Evolutionary conservation across 2,329 filamentous ascomycete species (phyloP), one percentile per base, ranked within the genome.

Genomic region (Juglanconis oblonga): DNA sequence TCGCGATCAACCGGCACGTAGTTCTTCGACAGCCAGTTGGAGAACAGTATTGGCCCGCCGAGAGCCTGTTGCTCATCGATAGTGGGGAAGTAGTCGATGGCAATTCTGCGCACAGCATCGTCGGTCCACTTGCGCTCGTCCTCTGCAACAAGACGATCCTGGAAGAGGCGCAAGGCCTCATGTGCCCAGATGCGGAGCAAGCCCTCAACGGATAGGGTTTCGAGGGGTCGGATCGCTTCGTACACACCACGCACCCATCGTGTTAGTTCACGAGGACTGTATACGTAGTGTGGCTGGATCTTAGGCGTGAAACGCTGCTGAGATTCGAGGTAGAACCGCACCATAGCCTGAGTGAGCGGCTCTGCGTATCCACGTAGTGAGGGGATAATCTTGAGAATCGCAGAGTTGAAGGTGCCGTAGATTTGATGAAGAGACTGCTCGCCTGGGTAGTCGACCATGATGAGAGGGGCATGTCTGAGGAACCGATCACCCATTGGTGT

Each of bases 401-500:
- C 95, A 58, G 85, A 90, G 73, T 96, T 99, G 84, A 99, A 99
- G 0, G 96, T 98, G 67, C 96, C 95, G 72, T 99, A 99, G 67
- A 99, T 99, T 73, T 99, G 95, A 67, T 88, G 89, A 42, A 99
- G 84, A 3, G 96, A 99, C 48, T 92, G 81, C 77, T 99, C 92
- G 69, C 96, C 95, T 62, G 95, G 95, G 71, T 99, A 99, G 72
- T 99, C 95, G 47, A 99, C 96, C 96, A 99, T 99, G 76, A 99
- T 90, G 57, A 99, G 85, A n/a, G 95, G 95, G 14, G 95, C 92
- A 74, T 99, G 96, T 61, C 96, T 87, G 66, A 99, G 82, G 85
- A 99, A 99, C 67, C 95, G 85, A 53, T 92, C 87, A 48, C 92
- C 95, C 80, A 99, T 88, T 0, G 95, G 90, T 11, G 95, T 98